Conservation (phyloP, 345 rosid genomes). For the Eucalyptus leucophloia region DNA sequence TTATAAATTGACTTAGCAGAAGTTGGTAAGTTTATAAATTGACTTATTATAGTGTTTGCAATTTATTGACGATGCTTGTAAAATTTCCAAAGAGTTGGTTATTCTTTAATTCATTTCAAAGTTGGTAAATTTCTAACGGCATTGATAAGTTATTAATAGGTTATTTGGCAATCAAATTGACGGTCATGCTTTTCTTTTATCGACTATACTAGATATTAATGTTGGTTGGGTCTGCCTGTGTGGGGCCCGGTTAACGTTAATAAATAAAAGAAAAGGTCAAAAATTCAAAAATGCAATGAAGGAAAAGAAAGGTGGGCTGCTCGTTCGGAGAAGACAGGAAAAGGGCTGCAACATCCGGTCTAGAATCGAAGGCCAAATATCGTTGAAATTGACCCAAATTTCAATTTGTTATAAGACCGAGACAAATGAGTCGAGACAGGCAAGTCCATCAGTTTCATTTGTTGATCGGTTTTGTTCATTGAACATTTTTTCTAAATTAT, state of each 20-base stretch:
- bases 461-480: no score
- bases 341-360: no score
- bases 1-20: not conserved
- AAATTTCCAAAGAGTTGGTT: not conserved
- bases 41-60: not conserved
- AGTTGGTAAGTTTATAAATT: not conserved
- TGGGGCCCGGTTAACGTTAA: not conserved
- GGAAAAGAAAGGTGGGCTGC: not conserved
- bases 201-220: not conserved
- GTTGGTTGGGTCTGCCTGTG: not conserved
- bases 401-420: no score
- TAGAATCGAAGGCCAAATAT: no score
- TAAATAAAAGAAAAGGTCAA: not conserved
- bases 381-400: no score
- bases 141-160: not conserved
- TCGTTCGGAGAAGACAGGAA: rapidly evolving
- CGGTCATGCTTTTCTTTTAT: not conserved
- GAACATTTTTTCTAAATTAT: no score
- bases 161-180: not conserved
- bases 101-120: not conserved
- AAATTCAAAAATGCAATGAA: no score
- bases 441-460: no score
- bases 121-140: not conserved
- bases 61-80: not conserved
- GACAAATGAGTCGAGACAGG: no score